Evolutionary conservation across 768 basidiomycete genomes (phyloP).

Genomic region (Cantharellus anzutake): DNA sequence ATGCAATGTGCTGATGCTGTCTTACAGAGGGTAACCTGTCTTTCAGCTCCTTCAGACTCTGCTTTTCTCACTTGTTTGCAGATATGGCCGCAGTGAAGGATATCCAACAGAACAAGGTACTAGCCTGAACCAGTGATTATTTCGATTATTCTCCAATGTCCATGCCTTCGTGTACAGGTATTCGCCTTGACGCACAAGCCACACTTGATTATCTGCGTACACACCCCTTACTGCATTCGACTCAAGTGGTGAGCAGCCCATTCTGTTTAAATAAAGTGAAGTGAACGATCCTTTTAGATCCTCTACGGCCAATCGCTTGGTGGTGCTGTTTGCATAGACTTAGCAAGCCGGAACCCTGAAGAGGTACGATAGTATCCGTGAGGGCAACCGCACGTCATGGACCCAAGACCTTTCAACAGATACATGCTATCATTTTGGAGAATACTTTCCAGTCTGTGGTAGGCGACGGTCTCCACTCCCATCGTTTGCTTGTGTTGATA

Average conservation of each 20-base stretch:
- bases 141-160: background rate
- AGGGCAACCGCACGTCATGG: background rate
- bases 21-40: constrained; percentile 63
- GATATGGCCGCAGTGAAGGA: constrained; percentile 81
- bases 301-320: constrained; percentile 79
- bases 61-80: constrained; percentile 14
- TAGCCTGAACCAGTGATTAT: constrained; percentile 3
- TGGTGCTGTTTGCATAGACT: constrained; percentile 72
- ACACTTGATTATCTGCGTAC: constrained; percentile 50
- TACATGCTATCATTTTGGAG: constrained; percentile 23
- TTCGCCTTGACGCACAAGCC: constrained; percentile 13
- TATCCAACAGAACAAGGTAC: constrained; percentile 67
- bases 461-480: background rate
- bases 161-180: constrained; percentile 12
- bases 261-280: background rate
- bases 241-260: constrained; percentile 38
- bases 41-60: background rate
- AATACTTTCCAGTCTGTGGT: constrained; percentile 27
- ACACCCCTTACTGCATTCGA: constrained; percentile 43
- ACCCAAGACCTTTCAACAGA: background rate
- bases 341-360: constrained; percentile 20
- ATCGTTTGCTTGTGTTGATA: background rate
- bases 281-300: constrained; percentile 20
- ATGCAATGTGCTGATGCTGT: constrained; percentile 88
- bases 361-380: constrained; percentile 7